Conservation (phyloP, 768 basidiomycete species). For the Hericium rajendrae region DNA sequence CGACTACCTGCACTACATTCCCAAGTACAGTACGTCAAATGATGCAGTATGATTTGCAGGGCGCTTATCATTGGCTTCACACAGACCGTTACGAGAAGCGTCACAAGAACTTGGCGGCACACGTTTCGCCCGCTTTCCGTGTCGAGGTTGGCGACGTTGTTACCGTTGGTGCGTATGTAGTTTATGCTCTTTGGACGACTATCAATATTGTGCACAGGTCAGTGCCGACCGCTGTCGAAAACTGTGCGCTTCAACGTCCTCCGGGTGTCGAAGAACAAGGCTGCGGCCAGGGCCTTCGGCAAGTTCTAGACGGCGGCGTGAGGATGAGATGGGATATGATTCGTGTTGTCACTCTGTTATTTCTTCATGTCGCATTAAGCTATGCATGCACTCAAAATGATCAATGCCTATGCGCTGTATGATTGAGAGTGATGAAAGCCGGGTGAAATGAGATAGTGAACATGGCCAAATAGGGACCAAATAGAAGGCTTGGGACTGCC, state of each 20-base stretch:
- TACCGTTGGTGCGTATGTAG: slow-evolving; percentile 71
- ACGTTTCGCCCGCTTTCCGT: slow-evolving; percentile 98
- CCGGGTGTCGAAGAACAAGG: slow-evolving; percentile 91
- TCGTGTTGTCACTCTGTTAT: slow-evolving; percentile 13
- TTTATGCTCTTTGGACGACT: background rate
- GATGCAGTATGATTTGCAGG: background rate
- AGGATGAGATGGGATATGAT: slow-evolving; percentile 7
- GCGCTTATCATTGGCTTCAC: background rate
- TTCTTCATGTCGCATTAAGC: slow-evolving; percentile 20
- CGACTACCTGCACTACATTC: slow-evolving; percentile 92
- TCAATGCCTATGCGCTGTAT: slow-evolving; percentile 4
- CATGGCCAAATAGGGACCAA: slow-evolving; percentile 12
- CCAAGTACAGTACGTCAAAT: slow-evolving; percentile 83
- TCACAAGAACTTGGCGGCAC: slow-evolving; percentile 97
- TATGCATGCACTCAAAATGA: slow-evolving; percentile 21
- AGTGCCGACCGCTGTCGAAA: slow-evolving; percentile 98
- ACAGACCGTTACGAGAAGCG: slow-evolving; percentile 96
- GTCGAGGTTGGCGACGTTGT: slow-evolving; percentile 90
- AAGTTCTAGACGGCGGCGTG: slow-evolving; percentile 59
- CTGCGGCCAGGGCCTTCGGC: slow-evolving; percentile 80
- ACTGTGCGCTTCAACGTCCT: slow-evolving; percentile 99
- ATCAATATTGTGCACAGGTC: slow-evolving; percentile 40
- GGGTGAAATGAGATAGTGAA: no score
- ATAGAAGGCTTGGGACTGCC: background rate
- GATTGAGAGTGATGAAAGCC: background rate